Evolutionary conservation across 176 grass and related monocot species (phyloP).

Genomic region (Raddia distichophylla): DNA sequence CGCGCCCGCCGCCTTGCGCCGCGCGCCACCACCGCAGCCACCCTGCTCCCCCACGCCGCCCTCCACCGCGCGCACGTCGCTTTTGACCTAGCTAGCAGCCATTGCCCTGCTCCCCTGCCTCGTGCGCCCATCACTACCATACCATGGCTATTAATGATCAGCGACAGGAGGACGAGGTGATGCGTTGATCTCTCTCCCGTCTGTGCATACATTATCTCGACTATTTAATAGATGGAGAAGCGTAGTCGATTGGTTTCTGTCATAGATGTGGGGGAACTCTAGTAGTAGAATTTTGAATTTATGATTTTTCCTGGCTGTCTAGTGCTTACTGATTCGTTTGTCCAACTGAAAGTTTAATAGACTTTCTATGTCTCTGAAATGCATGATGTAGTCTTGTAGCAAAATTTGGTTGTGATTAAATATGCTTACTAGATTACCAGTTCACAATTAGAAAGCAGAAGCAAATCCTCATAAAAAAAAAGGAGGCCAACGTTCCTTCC

Average conservation of each 20-base stretch:
- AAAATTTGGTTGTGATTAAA: neutral
- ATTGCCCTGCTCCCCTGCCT: too few relatives aligned
- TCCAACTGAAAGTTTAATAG: neutral
- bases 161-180: slow-evolving; percentile 70
- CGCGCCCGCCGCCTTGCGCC: too few relatives aligned
- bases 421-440: neutral
- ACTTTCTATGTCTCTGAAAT: neutral
- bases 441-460: slow-evolving; percentile 2
- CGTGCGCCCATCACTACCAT: too few relatives aligned
- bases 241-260: neutral
- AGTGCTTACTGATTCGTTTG: slow-evolving; percentile 20
- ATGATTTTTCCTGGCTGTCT: neutral
- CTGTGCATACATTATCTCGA: neutral
- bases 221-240: neutral
- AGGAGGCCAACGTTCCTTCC: slow-evolving; percentile 62
- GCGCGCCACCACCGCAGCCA: too few relatives aligned
- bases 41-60: too few relatives aligned
- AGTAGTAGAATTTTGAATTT: neutral
- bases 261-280: neutral
- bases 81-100: too few relatives aligned
- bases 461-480: slow-evolving; percentile 7
- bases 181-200: neutral
- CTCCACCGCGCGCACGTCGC: too few relatives aligned
- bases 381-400: neutral
- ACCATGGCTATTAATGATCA: slow-evolving; percentile 43